phyloP scores from a whole-genome alignment of 345 rosid genomes.

The Arabidopsis thaliana region DNA sequence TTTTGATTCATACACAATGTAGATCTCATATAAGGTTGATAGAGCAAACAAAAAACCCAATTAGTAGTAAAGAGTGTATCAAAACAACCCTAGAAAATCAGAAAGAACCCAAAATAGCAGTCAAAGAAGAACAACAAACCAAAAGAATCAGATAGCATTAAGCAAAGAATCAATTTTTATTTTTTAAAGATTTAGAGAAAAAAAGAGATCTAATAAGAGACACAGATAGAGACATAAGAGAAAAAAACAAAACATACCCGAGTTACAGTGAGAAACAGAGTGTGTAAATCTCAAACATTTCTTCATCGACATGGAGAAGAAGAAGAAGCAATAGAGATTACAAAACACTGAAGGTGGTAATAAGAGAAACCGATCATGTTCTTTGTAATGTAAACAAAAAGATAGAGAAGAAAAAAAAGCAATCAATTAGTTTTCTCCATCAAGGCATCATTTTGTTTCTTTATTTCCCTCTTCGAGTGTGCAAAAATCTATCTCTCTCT shows the following conservation, averaged over 20 bases:
- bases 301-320: slow-evolving; percentile 36
- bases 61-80: not conserved
- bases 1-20: slow-evolving; percentile 16
- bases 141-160: slow-evolving; percentile 35
- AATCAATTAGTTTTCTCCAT: slow-evolving; percentile 46
- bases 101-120: slow-evolving; percentile 37
- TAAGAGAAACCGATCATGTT: slow-evolving; percentile 40
- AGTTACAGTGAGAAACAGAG: slow-evolving; percentile 31
- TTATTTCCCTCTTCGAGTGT: slow-evolving; percentile 35
- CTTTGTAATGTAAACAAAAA: slow-evolving; percentile 46
- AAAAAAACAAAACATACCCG: slow-evolving; percentile 38
- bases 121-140: slow-evolving; percentile 37
- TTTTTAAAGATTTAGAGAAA: not conserved
- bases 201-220: slow-evolving; percentile 44
- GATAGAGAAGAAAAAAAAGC: slow-evolving; percentile 24
- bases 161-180: slow-evolving; percentile 16
- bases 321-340: slow-evolving; percentile 29
- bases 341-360: slow-evolving; percentile 22
- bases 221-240: not conserved
- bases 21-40: slow-evolving; percentile 30
- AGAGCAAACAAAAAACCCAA: slow-evolving; percentile 18
- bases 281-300: slow-evolving; percentile 36
- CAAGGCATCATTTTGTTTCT: slow-evolving; percentile 52
- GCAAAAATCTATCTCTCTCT: slow-evolving; percentile 34
- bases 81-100: slow-evolving; percentile 6